Evolutionary conservation across 2,329 filamentous ascomycete genomes (phyloP).

Genomic region (Sclerotinia nivalis): DNA sequence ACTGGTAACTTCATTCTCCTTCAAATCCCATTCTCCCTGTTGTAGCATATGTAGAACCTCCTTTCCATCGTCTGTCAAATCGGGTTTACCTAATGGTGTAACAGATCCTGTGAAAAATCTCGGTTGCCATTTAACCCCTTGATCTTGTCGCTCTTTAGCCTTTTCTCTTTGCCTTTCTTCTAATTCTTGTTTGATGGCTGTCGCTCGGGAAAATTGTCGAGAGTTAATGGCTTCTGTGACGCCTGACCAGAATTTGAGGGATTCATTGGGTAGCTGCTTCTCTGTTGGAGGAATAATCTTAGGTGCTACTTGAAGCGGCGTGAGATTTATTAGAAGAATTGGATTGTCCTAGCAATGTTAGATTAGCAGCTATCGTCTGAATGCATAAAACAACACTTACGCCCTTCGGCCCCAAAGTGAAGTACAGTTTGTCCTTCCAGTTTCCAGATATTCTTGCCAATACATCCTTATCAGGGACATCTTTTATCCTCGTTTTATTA

Average conservation of each 20-base stretch:
- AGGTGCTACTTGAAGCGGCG: constrained; percentile 74
- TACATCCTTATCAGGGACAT: constrained; percentile 82
- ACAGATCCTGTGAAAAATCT: constrained; percentile 75
- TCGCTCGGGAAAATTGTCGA: constrained; percentile 84
- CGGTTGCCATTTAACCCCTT: constrained; percentile 74
- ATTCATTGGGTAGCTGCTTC: constrained; percentile 84
- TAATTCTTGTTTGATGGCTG: constrained; percentile 82
- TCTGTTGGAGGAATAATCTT: constrained; percentile 79
- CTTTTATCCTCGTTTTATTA: constrained; percentile 74
- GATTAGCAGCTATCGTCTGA: constrained; percentile 40
- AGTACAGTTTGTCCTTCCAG: constrained; percentile 74
- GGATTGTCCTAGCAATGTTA: constrained; percentile 53
- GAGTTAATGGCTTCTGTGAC: constrained; percentile 83
- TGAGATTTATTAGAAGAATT: constrained; percentile 80
- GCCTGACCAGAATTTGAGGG: constrained; percentile 79
- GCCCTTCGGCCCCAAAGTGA: constrained; percentile 61
- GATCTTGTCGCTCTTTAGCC: constrained; percentile 74
- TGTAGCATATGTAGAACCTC: constrained; percentile 57
- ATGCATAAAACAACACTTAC: constrained; percentile 45
- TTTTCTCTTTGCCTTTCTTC: constrained; percentile 88
- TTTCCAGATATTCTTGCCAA: constrained; percentile 79
- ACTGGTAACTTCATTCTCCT: constrained; percentile 32
- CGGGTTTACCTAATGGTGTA: constrained; percentile 60
- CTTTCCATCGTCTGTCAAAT: constrained; percentile 63
- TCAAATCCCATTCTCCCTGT: constrained; percentile 44